Base-by-base conservation (phyloP, 352 stramenopile species). In the Nothophytophthora sp. region DNA sequence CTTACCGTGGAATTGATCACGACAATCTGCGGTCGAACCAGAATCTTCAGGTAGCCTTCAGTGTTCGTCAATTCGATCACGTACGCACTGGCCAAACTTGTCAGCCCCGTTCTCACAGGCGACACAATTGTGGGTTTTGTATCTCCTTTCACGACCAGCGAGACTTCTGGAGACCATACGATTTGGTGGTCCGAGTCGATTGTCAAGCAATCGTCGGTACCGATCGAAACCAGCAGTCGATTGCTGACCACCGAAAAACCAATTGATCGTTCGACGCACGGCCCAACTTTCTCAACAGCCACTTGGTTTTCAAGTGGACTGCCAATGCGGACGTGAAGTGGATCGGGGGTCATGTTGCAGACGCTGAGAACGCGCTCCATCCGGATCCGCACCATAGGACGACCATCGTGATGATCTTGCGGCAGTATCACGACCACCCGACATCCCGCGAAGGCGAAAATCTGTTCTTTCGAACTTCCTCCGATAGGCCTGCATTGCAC, bases 1-100 rank as follows among this genome's bases (percentile, higher is more conserved):
- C 49, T 54, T 70, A 88, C 77, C 67, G 73, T 82, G 20, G 75
- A 60, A 46, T 88, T 87, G 38, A 84, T 63, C 23, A 88, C 55
- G 23, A 88, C 64, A 12, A 86, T 50, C 54, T 71, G 57, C 12
- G 77, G 75, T 18, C 65, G 63, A 35, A 88, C 81, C 11, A 49
- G 36, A 10, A 86, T 36, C 22, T 62, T 67, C 7, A 81, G 23
- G 13, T 45, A 64, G 3, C 63, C 68, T 49, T 58, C 39, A 12
- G 27, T 53, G 27, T 68, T 73, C 10, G 51, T 51, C 60, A 86
- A 50, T 19, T 73, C 53, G 30, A 84, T 49, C 6, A 64, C 59
- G 27, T 68, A 84, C 3, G 47, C 61, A 19, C 45, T 63, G 10
- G 59, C 64, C 19, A 69, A 40, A 32, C 27, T 67, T 10, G 25